Conservation (phyloP, 1,139 yeast species). For the Diutina neorugosa region DNA sequence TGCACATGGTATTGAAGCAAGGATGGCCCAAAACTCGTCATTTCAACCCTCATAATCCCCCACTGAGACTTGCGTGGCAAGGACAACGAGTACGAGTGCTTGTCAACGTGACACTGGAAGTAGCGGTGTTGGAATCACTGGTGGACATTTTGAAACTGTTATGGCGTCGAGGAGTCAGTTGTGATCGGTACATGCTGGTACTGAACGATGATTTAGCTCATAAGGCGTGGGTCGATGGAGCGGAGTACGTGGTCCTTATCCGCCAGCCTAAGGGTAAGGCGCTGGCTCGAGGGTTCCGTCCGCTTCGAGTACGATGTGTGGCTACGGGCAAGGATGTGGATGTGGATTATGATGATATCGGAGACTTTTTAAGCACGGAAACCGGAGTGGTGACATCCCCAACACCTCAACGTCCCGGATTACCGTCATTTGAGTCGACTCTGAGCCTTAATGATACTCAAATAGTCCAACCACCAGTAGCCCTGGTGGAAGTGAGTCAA, state of each 20-base stretch:
- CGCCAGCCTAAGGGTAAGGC: constrained; percentile 35
- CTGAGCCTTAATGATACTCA: neutral
- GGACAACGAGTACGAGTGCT: constrained; percentile 64
- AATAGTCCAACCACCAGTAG: neutral
- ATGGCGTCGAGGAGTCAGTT: constrained; percentile 62
- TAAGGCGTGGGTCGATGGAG: constrained; percentile 57
- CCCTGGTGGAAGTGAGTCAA: constrained; percentile 32
- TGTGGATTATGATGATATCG: constrained; percentile 54
- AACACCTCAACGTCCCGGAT: neutral
- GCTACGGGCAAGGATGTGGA: constrained; percentile 54
- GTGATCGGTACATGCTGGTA: constrained; percentile 47
- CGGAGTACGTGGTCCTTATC: constrained; percentile 61
- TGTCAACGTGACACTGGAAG: constrained; percentile 52
- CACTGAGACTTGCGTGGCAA: constrained; percentile 13
- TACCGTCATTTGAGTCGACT: neutral
- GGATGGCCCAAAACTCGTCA: constrained; percentile 7
- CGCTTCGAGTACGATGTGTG: constrained; percentile 58
- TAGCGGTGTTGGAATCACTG: constrained; percentile 44
- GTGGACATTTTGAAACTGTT: constrained; percentile 47
- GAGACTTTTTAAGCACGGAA: constrained; percentile 35
- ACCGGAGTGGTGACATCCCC: neutral
- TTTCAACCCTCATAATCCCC: neutral
- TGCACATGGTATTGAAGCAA: constrained; percentile 32
- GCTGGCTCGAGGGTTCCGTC: constrained; percentile 47
- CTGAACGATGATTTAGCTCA: constrained; percentile 59